Base-by-base conservation (phyloP, 148 eudicot species). In the Chenopodium formosanum region DNA sequence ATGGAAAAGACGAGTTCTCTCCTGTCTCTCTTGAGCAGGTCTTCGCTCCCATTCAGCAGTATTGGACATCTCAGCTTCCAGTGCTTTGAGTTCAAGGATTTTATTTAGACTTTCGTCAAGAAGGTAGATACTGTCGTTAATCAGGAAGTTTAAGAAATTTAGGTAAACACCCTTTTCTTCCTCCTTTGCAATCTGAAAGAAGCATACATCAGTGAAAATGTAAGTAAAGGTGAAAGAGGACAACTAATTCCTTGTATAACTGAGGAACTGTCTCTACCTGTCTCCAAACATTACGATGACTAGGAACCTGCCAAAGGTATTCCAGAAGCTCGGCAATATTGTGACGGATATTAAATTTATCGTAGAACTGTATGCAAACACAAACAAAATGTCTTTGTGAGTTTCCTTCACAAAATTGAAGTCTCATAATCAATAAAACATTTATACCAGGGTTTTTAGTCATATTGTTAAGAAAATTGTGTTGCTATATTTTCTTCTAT, bases 31-130 rank as follows among this genome's bases (percentile, higher is more conserved):
- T 82, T 96, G 95, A 81, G 93, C 89, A 72, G 99, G 91, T 84
- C 98, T 90, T 79, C 81, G 85, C 88, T 96, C 99, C 98, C 99
- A 96, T 83, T 96, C 99, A 73, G 79, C 89, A 22, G 95, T 94
- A 82, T 96, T 96, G 73, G 99, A 87, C 99, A 96, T 96, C 89
- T 96, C 99, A 80, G 99, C 95, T 89, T 96, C 99, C 37, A 94
- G 56, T 73, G 92, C 95, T 91, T 96, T 96, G 63, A 90, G 89
- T 90, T 96, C 98, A 83, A 94, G 99, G 84, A 96, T 96, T 85
- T 94, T 96, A 86, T 96, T 96, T 13, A 96, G 94, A 86, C 99
- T 96, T 88, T 96, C 99, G 78, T 96, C 99, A 19, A 96, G 93
- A 82, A 96, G 97, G 86, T 77, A 96, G 23, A 96, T 96, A 86